Evolutionary conservation across 2,329 filamentous ascomycete genomes (phyloP).

Genomic region (Penicillium expansum): DNA sequence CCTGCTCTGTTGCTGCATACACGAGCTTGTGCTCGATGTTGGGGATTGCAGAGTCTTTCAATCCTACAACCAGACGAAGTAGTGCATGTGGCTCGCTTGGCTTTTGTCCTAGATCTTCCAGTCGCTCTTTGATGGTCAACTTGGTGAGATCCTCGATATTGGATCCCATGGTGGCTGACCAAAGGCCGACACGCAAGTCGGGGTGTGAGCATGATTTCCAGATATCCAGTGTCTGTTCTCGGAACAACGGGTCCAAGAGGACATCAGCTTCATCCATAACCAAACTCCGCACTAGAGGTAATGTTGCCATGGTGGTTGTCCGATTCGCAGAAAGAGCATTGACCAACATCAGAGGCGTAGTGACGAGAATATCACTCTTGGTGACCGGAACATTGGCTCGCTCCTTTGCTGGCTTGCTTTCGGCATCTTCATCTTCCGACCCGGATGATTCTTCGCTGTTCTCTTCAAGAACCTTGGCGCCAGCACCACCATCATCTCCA

Average conservation of each 20-base stretch:
- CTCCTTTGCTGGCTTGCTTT: conserved; percentile 24
- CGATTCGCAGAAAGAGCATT: conserved; percentile 62
- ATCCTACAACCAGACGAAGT: conserved; percentile 83
- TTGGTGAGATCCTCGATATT: conserved; percentile 78
- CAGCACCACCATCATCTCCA: conserved; percentile 40
- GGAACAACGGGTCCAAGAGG: conserved; percentile 84
- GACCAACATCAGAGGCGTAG: conserved; percentile 74
- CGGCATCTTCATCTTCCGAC: conserved; percentile 36
- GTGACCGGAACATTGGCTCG: conserved; percentile 52
- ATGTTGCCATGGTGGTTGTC: conserved; percentile 45
- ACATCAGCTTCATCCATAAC: conserved; percentile 95
- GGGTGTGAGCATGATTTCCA: conserved; percentile 75
- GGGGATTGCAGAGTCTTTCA: conserved; percentile 93
- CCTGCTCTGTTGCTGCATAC: conserved; percentile 89
- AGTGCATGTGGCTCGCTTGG: conserved; percentile 47
- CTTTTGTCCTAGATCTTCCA: conserved; percentile 21
- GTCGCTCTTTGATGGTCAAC: conserved; percentile 62
- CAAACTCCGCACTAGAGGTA: conserved; percentile 69
- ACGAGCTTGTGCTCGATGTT: conserved; percentile 85
- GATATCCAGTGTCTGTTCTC: conserved; percentile 79
- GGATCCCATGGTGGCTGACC: conserved; percentile 97
- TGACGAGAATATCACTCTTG: conserved; percentile 75
- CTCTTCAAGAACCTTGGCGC: conserved; percentile 41
- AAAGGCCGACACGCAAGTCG: conserved; percentile 73
- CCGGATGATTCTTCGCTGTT: conserved; percentile 39